Base-by-base conservation (phyloP, 2,329 filamentous ascomycete genomes). In the Elsinoe arachidis region DNA sequence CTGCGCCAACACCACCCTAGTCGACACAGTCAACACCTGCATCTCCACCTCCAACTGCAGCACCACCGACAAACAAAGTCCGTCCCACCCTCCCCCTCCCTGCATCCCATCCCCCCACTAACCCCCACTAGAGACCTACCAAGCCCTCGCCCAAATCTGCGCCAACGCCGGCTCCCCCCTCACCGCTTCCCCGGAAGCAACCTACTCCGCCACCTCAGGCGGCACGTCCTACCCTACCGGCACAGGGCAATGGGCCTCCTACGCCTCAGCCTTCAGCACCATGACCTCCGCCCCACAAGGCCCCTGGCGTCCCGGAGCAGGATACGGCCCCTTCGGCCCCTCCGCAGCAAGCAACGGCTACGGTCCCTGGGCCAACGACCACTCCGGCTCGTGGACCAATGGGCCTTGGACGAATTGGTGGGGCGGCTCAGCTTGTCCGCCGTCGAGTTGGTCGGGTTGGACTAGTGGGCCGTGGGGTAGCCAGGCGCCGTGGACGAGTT, bases 391-490 rank as follows among this genome's bases (percentile, higher is more conserved):
- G 9, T 70, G 68, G 66, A 69, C 67, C 3, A 55, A 58, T 5
- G 69, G 68, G 9, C 63, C 68, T 1, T 70, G 69, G 69, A 70
- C 69, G 11, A 61, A 57, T 23, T 70, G 69, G 69, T 70, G 69
- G 69, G 68, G 68, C 14, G 65, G 64, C 33, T 57, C 59, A 38
- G 67, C 62, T 4, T 70, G 69, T 59, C 69, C 69, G 10, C 62
- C 60, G 2, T 63, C 59, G 55, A 69, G 68, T 17, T 70, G 68
- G 68, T 62, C 60, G 53, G 67, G 68, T 46, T 70, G 69, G 69
- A 70, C 69, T 0, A 62, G 60, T 17, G 67, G 63, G 30, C 51
- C 65, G 14, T 70, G 67, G 66, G 61, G 60, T 5, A 64, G 65
- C 12, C 56, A 61, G 53, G 67, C 68, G 15, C 69, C 69, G 3